These are phyloP conservation scores for Castanospermum australe DNA, from an alignment of 306 rosid species.

Conservation along the genomic window DNA sequence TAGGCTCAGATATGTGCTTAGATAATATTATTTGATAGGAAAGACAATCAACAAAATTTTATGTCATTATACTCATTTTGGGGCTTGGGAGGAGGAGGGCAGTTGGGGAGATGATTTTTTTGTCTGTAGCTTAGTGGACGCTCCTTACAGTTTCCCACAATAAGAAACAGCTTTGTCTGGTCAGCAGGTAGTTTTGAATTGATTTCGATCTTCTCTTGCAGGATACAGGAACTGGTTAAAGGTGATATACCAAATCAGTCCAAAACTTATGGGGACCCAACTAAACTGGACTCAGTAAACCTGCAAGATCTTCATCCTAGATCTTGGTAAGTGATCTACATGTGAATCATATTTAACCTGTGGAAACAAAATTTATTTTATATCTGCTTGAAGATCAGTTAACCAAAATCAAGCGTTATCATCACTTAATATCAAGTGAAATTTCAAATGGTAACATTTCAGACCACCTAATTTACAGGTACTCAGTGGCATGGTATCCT, in stretches of 20 bases:
- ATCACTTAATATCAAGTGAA: slow-evolving; percentile 10
- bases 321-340: slow-evolving; percentile 59
- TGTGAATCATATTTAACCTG: neutral
- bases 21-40: neutral
- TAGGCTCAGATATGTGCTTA: neutral
- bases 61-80: neutral
- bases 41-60: neutral
- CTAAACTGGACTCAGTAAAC: slow-evolving; percentile 53
- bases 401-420: neutral
- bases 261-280: slow-evolving; percentile 61
- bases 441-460: slow-evolving; percentile 24
- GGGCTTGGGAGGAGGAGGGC: neutral
- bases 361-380: neutral
- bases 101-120: neutral
- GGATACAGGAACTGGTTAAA: slow-evolving; percentile 66
- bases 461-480: slow-evolving; percentile 59
- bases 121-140: neutral
- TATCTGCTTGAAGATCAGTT: slow-evolving; percentile 5
- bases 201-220: slow-evolving; percentile 40
- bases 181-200: neutral
- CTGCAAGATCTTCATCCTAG: slow-evolving; percentile 71
- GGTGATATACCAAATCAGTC: slow-evolving; percentile 44
- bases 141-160: neutral
- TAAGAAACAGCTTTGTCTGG: neutral
- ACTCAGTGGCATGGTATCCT: slow-evolving; percentile 94